Evolutionary conservation across 2,329 filamentous ascomycete genomes (phyloP).

Genomic region (Aspergillus brasiliensis): DNA sequence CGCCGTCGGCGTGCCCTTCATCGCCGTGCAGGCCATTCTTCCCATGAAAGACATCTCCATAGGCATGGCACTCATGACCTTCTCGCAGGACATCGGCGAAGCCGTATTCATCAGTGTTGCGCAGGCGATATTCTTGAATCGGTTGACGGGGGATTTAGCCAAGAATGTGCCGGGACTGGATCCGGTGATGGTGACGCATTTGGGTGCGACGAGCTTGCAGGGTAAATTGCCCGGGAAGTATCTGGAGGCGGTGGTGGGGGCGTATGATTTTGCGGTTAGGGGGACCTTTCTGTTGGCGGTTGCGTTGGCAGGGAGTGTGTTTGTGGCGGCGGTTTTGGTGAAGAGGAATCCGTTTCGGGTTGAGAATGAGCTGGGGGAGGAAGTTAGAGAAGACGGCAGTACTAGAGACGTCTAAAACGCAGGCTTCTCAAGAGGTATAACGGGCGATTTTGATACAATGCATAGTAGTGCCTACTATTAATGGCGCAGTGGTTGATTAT

Average conservation of each 20-base stretch:
- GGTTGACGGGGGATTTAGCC: not conserved
- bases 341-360: not conserved
- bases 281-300: not conserved
- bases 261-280: not conserved
- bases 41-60: not conserved
- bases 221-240: not conserved
- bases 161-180: not conserved
- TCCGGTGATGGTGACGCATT: not conserved
- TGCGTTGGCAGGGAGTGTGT: not conserved
- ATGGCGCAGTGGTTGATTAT: too few relatives aligned
- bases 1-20: not conserved
- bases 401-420: too few relatives aligned
- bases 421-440: not conserved
- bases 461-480: too few relatives aligned
- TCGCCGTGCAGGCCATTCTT: not conserved
- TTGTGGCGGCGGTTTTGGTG: not conserved
- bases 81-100: not conserved
- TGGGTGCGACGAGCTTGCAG: not conserved
- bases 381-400: not conserved
- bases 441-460: too few relatives aligned
- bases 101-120: not conserved
- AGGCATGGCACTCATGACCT: constrained; percentile 1
- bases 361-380: not conserved
- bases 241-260: not conserved
- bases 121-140: not conserved